Evolutionary conservation across 2,329 filamentous ascomycete species (phyloP), one percentile per base, ranked within the genome.

Genomic region (Nemania abortiva): DNA sequence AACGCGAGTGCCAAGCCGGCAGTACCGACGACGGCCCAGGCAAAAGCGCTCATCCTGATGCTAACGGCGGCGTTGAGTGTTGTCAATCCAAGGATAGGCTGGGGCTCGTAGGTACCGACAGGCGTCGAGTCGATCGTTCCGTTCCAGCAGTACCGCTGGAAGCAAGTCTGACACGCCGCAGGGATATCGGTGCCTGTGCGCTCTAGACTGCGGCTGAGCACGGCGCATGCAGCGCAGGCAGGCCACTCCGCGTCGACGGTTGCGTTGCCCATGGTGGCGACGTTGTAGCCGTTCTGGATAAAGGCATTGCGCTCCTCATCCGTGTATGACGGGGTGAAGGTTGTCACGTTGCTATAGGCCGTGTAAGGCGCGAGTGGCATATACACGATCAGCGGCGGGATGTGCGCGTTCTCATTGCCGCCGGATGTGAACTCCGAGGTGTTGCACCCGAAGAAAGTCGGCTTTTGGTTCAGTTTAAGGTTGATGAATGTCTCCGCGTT

Each of bases 141-240:
- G 79, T 98, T 88, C 96, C 96, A 99, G 87, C 96, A 99, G 83
- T 98, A 98, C 22, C 84, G 81, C 13, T 84, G 73, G 80, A 98
- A 98, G 83, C 96, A 99, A 58, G 85, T 76, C 52, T 82, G 84
- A 83, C 96, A 99, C 10, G 88, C 89, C 0, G 87, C 84, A 0
- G 95, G 95, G 1, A 95, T 85, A 0, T 82, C 71, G 0, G 91
- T 91, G 20, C 86, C 84, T 0, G 93, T 95, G 58, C 93, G 87
- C 69, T 89, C 85, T 72, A 96, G 88, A 73, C 91, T 94, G 70
- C 95, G 88, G 62, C 87, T 88, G 18, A 98, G 85, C 47, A 97
- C 90, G 5, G 95, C 96, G 81, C 96, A 99, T 24, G 91, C 94
- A 4, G 97, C 91, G 75, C 95, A 99, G 1, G 89, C 85, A 0